These are phyloP conservation scores for Pittosporum tobira DNA, from an alignment of 129 eudicot species.

Conservation along the genomic window DNA sequence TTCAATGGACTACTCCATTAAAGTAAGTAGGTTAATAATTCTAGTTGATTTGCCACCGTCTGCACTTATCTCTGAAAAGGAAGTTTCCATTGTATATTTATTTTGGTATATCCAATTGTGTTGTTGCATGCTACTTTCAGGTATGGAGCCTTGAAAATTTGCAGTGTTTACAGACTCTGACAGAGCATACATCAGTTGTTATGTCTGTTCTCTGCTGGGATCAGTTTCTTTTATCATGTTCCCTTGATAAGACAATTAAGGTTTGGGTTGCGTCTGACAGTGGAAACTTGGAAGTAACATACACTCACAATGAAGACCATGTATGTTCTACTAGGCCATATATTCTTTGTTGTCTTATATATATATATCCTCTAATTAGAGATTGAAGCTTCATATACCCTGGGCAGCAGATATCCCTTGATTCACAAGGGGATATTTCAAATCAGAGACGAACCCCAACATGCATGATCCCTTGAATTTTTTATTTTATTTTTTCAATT, in stretches of 20 bases:
- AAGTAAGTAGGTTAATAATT: constrained; percentile 32
- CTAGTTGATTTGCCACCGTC: background rate
- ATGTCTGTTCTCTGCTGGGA: constrained; percentile 99
- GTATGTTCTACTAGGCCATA: constrained; percentile 32
- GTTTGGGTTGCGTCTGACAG: constrained; percentile 83
- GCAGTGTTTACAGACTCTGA: constrained; percentile 76
- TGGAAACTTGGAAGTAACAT: constrained; percentile 83
- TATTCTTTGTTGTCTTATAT: too few relatives aligned
- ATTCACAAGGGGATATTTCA: background rate
- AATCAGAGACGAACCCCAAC: background rate
- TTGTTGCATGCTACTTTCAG: constrained; percentile 31
- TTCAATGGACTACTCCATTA: constrained; percentile 82
- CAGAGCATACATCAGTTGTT: constrained; percentile 76
- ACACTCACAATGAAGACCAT: constrained; percentile 73
- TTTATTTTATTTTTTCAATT: background rate
- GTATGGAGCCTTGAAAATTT: constrained; percentile 95
- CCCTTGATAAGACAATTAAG: constrained; percentile 85
- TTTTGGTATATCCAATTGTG: too few relatives aligned
- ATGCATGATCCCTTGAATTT: background rate
- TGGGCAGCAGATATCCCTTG: background rate
- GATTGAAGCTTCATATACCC: background rate
- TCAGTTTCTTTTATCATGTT: constrained; percentile 83
- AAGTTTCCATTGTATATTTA: too few relatives aligned
- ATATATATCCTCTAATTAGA: background rate
- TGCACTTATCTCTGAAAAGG: background rate